Evolutionary conservation across 495 filamentous ascomycete genomes (phyloP).

Genomic region (Penicillium pancosmium): DNA sequence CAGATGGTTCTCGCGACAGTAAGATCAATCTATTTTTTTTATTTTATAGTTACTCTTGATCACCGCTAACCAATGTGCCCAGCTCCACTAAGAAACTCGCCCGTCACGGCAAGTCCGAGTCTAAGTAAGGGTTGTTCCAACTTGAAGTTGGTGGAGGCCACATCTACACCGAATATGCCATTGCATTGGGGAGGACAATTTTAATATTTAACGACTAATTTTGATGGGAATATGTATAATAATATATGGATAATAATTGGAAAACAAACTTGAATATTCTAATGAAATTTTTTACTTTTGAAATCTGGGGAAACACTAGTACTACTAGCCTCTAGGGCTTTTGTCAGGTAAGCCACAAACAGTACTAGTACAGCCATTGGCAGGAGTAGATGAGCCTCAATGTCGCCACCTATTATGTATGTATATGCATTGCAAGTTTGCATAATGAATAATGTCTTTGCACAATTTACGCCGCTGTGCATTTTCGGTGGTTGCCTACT

Average conservation of each 20-base stretch:
- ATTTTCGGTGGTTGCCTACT: too few species aligned
- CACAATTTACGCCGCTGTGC: too few species aligned
- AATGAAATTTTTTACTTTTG: too few species aligned
- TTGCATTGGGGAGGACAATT: background rate
- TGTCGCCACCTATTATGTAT: too few species aligned
- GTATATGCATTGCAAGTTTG: too few species aligned
- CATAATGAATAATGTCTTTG: too few species aligned
- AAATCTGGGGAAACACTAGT: too few species aligned
- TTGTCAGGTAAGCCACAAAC: too few species aligned
- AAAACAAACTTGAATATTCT: too few species aligned
- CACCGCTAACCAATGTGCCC: background rate
- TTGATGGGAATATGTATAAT: background rate
- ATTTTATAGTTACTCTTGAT: background rate
- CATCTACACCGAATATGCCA: background rate
- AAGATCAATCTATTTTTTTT: background rate
- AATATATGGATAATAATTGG: background rate
- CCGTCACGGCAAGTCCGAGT: slow-evolving; percentile 2
- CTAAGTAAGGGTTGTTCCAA: background rate
- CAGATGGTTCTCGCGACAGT: slow-evolving; percentile 8
- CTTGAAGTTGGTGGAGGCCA: background rate
- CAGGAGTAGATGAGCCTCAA: too few species aligned
- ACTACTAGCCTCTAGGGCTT: too few species aligned
- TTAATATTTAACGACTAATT: slow-evolving; percentile 3
- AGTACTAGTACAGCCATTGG: too few species aligned
- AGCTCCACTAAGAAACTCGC: slow-evolving; percentile 3